Conservation (phyloP, 2,329 filamentous ascomycete species). For the Xylariomycetidae sp. region DNA sequence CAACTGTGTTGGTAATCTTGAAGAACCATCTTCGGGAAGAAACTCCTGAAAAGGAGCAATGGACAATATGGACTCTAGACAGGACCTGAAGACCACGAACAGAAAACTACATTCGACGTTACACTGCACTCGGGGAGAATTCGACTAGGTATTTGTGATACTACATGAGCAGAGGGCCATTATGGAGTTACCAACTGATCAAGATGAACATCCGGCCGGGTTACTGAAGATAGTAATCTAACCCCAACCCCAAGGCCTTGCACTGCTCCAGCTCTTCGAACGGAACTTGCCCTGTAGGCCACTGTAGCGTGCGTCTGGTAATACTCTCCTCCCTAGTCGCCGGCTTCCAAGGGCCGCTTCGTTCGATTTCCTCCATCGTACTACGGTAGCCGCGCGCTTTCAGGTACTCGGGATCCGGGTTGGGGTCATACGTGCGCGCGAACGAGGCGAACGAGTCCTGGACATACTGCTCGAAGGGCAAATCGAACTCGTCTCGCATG, state of each 20-base stretch:
- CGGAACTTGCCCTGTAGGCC: constrained; percentile 28
- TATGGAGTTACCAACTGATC: too few relatives aligned
- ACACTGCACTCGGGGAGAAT: too few relatives aligned
- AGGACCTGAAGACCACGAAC: too few relatives aligned
- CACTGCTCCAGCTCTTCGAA: constrained; percentile 49
- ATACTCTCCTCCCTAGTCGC: constrained; percentile 30
- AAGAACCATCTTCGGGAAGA: too few relatives aligned
- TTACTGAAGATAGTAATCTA: constrained; percentile 34
- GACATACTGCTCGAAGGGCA: constrained; percentile 30
- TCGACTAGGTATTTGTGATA: too few relatives aligned
- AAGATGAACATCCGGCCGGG: too few relatives aligned
- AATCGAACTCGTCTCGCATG: constrained; percentile 39
- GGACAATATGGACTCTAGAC: too few relatives aligned
- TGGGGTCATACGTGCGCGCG: constrained; percentile 43
- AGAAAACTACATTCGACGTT: too few relatives aligned
- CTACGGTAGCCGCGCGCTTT: constrained; percentile 28
- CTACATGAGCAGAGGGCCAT: too few relatives aligned
- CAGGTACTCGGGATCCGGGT: constrained; percentile 39
- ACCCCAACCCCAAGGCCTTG: constrained; percentile 36
- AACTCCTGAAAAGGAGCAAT: too few relatives aligned
- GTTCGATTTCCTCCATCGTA: constrained; percentile 18
- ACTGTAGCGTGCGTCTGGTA: constrained; percentile 41
- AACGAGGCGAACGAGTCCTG: constrained; percentile 48
- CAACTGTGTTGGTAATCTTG: too few relatives aligned
- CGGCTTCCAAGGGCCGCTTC: background rate